Base-by-base conservation (phyloP, 108 stramenopile genomes). In the Cylindrotheca closterium region DNA sequence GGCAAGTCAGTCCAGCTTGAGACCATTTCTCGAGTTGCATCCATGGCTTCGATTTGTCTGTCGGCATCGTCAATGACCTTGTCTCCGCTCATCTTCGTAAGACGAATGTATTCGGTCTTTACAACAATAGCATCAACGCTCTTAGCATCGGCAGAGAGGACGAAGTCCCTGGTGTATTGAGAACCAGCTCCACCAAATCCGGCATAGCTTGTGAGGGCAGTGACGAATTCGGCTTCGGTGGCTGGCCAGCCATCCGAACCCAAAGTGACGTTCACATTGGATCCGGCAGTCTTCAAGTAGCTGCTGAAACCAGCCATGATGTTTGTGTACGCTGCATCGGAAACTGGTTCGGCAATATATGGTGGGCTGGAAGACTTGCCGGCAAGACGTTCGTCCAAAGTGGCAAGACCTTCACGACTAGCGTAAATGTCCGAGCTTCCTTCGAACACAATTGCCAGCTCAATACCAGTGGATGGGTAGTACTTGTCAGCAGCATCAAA, bases 11-110 rank as follows among this genome's bases (percentile, higher is more conserved):
- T 71, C 85, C 85, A 86, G 23, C 71, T 62, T 2, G 55, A 61
- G 0, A 81, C 58, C 77, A 86, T 52, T 22, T 37, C 68, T 30
- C 85, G 65, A 1, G 85, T 86, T 10, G 60, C 77, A 62, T 86
- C 85, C 85, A 86, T 86, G 22, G 83, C 84, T 21, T 79, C 79
- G 48, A 86, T 86, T 57, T 86, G 85, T 48, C 55, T 64, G 19
- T 65, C 63, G 26, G 85, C 79, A 63, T 86, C 85, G 52, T 86
- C 79, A 21, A 83, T 75, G 3, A 75, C 48, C 55, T 78, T 74
- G 1, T 73, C 79, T 47, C 65, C 23, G 1, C 21, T 24, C 10
- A 58, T 67, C 48, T 83, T 83, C 1, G 78, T 77, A 55, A 86
- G 63, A 7, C 67, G 67, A 26, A 83, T 72, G 46, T 86, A 83